Evolutionary conservation across 1,139 yeast genomes (phyloP).

Genomic region (Meyerozyma guilliermondii): DNA sequence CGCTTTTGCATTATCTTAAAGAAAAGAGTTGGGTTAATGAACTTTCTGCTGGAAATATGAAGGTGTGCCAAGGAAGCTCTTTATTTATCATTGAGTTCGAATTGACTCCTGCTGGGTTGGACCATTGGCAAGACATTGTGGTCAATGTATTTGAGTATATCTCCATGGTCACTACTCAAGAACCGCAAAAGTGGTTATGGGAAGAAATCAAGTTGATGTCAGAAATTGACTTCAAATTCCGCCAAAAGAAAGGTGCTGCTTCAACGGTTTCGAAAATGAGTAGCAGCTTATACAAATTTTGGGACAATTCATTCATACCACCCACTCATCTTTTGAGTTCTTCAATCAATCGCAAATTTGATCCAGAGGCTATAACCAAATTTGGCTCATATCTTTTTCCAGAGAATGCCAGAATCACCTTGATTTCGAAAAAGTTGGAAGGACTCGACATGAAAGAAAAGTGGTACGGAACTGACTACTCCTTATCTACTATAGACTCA

Average conservation of each 20-base stretch:
- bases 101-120: constrained; percentile 68
- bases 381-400: constrained; percentile 48
- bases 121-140: constrained; percentile 57
- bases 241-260: constrained; percentile 61
- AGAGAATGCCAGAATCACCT: constrained; percentile 54
- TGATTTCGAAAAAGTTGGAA: constrained; percentile 48
- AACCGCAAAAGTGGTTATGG: constrained; percentile 59
- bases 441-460: constrained; percentile 48
- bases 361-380: constrained; percentile 48
- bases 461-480: constrained; percentile 90
- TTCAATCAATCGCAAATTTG: constrained; percentile 54
- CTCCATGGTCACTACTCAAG: constrained; percentile 43
- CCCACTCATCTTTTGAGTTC: constrained; percentile 55
- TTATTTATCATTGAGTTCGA: constrained; percentile 66
- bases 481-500: constrained; percentile 39
- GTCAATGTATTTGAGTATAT: constrained; percentile 66
- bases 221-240: constrained; percentile 54
- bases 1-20: constrained; percentile 66
- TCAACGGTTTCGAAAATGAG: constrained; percentile 53
- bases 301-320: constrained; percentile 49
- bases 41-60: constrained; percentile 69
- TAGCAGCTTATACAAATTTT: constrained; percentile 37
- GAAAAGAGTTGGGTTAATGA: constrained; percentile 74
- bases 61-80: constrained; percentile 66
- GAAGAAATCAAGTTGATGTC: constrained; percentile 45